Base-by-base conservation (phyloP, 208 protist species). In the Wallacemonas sp. region DNA sequence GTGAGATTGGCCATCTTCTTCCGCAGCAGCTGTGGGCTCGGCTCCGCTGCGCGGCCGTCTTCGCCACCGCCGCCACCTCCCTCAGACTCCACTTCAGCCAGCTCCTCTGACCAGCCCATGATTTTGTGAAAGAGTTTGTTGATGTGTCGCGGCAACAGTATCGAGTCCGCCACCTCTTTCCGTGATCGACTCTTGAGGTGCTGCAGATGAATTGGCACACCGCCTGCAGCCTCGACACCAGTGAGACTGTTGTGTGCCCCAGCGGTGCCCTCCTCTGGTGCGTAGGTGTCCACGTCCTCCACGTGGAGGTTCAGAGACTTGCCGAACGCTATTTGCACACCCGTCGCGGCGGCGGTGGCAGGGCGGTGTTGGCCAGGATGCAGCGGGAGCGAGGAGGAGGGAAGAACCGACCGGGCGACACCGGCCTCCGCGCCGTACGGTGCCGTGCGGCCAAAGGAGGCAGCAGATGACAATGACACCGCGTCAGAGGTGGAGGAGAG, bases 81-180 rank as follows among this genome's bases (percentile, higher is more conserved):
- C n/a, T 80, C 68, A 28, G 69, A 54, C 26, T 93, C 86, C 28
- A 92, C 38, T 42, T 93, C 83, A 26, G 80, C 90, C 11, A 93
- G 68, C 19, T 96, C 88, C 73, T 94, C 82, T 8, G 91, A 80
- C 88, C 91, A 96, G 12, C 91, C 91, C 91, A 96, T 96, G 58
- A 96, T 96, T 70, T 94, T 93, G 72, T 96, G 91, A 73, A 96
- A 96, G 17, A 96, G 76, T 41, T 70, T 66, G 68, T 96, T 96
- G 55, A 96, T 86, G 69, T 96, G 91, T 9, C 86, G 85, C 2
- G 91, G 91, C 26, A 96, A 77, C 39, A 84, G 30, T 28, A 94
- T 86, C 19, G 91, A 82, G 59, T 94, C 88, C 1, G 84, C 82
- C 33, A 70, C 80, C 67, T 88, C 86, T 46, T 81, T 79, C 26